Base-by-base conservation (phyloP, 192 early-diverging fungal species). In the Backusella tarrabulga region DNA sequence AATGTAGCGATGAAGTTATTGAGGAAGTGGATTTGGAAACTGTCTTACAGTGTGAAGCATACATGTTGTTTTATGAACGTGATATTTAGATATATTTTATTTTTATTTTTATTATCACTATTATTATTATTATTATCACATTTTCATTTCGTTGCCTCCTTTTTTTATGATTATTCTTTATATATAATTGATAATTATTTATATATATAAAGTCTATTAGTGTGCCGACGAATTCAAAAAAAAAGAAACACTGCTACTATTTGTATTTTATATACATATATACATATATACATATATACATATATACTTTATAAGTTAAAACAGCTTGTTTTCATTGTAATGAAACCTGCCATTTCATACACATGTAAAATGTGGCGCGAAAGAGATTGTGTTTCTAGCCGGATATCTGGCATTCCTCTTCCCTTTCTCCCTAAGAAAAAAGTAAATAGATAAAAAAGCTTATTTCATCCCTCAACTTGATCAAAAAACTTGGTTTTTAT, bases 41-140 rank as follows among this genome's bases (percentile, higher is more conserved):
- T 66, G 93, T 95, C 17, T 85, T 92, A 41, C 80, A 85, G 29
- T 83, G 85, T 36, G 93, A 93, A 75, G 91, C 93, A 3, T 95
- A 95, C 71, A 87, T 95, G 87, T 81, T 93, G 5, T 90, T 93
- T 72, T 95, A 93, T 74, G 93, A 95, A 79, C 90, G 85, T 63
- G 83, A 80, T 67, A 3, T 71, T 34, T 79, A 74, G 73, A 67
- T 34, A 35, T 68, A 21, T 67, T 9, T 56, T 21, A 8, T 9
- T 56, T 21, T 23, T 21, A n/a, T 8, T 56, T 21, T 9, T 21
- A 54, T 54, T 54, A n/a, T 54, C 21, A 54, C 6, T 54, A n/a
- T n/a, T n/a, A n/a, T n/a, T 54, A 3, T 56, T 11, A 23, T 8
- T 56, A 23, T 23, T 21, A 11, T 12, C 23, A 29, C 26, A 60